Evolutionary conservation across 768 basidiomycete genomes (phyloP), one percentile per base, ranked within the genome.

Genomic region (Leccinum imitatum): DNA sequence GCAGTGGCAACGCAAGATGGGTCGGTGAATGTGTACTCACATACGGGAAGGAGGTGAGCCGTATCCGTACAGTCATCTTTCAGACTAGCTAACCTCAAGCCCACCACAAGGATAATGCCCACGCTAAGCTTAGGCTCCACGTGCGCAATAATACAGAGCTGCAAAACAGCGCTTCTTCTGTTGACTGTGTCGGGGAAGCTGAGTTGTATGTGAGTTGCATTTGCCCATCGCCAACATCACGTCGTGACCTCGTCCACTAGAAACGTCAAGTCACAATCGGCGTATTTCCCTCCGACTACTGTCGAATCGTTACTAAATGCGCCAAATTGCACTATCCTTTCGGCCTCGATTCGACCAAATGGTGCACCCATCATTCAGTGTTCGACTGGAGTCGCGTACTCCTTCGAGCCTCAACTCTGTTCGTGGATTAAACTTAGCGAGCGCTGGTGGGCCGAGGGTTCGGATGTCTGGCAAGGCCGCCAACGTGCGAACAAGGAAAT

Each of bases 371-470:
- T 96, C 59, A 75, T 98, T 54, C 80, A 85, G 44, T 84, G 90
- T 50, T 90, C 92, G 0, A 85, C 84, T 27, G 91, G 93, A n/a
- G 74, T 85, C 19, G 83, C 89, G 3, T 89, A 90, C 69, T 86
- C 92, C 0, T 98, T 91, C 72, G 93, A 96, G 64, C 56, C 82
- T 2, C 73, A 79, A 8, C 80, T 95, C 1, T 72, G 74, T 30
- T 70, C 85, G 5, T 98, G 93, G 87, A 79, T 86, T 54, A 87
- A 87, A 65, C 75, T 98, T 44, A 85, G 85, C 47, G 90, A 92
- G 53, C 76, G 82, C 1, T 96, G 94, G 92, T 95, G 90, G 87
- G 78, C 87, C 0, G 84, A 89, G 64, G 89, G 90, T 44, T 93
- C 90, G 0, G 89, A 91, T 61, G 83, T 82, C 21, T 95, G 93